A percentile compares a stretch with the other conserved stretches of the same genome.
These are phyloP conservation scores for Lactifluus rugatus DNA, from an alignment of 768 basidiomycete species.

Conservation along the genomic window DNA sequence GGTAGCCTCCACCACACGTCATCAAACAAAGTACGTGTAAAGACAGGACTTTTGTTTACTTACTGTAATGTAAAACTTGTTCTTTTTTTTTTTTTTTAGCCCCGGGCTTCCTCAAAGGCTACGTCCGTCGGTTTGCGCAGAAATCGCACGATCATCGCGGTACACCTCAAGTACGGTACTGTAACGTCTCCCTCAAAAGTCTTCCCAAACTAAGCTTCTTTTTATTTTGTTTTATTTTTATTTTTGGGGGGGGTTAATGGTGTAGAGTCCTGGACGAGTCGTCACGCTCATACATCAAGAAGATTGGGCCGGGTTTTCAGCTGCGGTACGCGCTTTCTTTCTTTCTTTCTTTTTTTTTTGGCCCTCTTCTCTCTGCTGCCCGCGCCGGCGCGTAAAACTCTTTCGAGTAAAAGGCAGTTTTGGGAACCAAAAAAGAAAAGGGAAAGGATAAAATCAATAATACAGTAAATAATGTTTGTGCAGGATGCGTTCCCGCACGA, in stretches of 20 bases:
- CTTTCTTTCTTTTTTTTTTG: background rate
- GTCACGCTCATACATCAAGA: constrained; percentile 83
- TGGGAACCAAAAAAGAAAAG: too few species aligned
- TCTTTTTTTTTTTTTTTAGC: too few species aligned
- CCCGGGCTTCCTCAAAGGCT: constrained; percentile 82
- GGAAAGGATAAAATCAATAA: too few species aligned
- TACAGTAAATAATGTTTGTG: too few species aligned
- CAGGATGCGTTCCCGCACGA: constrained; percentile 64
- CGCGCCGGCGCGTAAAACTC: too few species aligned
- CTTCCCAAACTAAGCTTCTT: too few species aligned
- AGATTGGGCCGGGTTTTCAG: constrained; percentile 75
- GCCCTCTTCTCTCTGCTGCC: too few species aligned
- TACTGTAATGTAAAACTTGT: too few species aligned
- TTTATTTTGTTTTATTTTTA: too few species aligned
- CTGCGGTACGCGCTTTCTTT: constrained; percentile 38
- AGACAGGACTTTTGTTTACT: too few species aligned
- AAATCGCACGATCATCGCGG: constrained; percentile 90
- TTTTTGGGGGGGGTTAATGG: too few species aligned
- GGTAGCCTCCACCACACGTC: constrained; percentile 75
- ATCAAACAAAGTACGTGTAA: constrained; percentile 53
- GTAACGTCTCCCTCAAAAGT: background rate
- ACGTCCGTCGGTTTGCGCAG: constrained; percentile 85
- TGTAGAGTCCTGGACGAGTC: constrained; percentile 73
- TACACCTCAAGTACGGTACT: constrained; percentile 61
- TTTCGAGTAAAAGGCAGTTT: too few species aligned